Percentiles rank a stretch among this genome's conserved stretches.
phyloP scores from a whole-genome alignment of 352 stramenopile species.

The Pythium dissotocum region DNA sequence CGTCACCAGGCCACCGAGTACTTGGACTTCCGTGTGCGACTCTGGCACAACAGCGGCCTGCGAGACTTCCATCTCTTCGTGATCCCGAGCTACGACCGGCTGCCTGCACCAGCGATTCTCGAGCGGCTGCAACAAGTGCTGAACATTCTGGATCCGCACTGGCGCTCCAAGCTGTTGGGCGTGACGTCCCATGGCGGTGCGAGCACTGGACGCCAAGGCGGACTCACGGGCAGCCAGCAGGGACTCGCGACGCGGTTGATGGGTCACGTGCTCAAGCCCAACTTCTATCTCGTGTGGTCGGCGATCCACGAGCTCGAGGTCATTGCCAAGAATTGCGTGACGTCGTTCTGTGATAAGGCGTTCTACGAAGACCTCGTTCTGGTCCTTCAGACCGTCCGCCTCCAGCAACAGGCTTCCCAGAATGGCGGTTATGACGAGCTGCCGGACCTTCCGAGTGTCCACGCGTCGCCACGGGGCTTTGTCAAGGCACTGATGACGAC shows the following conservation, averaged over 20 bases:
- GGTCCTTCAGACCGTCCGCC: conserved; percentile 39
- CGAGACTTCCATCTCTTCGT: conserved; percentile 63
- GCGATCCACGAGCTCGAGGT: conserved; percentile 58
- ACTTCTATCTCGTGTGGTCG: conserved; percentile 66
- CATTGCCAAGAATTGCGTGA: conserved; percentile 58
- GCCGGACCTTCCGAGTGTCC: conserved; percentile 36
- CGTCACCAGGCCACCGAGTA: conserved; percentile 55
- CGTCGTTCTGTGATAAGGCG: conserved; percentile 41
- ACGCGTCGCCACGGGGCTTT: conserved; percentile 41
- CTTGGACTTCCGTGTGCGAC: conserved; percentile 50
- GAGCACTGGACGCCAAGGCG: conserved; percentile 44
- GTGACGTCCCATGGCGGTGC: conserved; percentile 44
- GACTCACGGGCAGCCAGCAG: conserved; percentile 49
- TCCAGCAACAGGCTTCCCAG: conserved; percentile 24
- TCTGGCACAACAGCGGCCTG: conserved; percentile 53
- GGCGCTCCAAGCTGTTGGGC: conserved; percentile 54
- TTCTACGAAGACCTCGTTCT: conserved; percentile 59
- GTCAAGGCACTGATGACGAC: conserved; percentile 39
- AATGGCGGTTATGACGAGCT: conserved; percentile 35
- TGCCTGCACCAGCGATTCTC: conserved; percentile 40
- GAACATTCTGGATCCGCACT: conserved; percentile 52
- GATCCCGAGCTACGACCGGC: conserved; percentile 45
- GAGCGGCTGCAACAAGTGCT: conserved; percentile 39
- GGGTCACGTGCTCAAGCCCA: conserved; percentile 41
- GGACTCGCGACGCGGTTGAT: conserved; percentile 44